Conservation (phyloP, 208 protist species). For the Acanthamoeba culbertsoni region DNA sequence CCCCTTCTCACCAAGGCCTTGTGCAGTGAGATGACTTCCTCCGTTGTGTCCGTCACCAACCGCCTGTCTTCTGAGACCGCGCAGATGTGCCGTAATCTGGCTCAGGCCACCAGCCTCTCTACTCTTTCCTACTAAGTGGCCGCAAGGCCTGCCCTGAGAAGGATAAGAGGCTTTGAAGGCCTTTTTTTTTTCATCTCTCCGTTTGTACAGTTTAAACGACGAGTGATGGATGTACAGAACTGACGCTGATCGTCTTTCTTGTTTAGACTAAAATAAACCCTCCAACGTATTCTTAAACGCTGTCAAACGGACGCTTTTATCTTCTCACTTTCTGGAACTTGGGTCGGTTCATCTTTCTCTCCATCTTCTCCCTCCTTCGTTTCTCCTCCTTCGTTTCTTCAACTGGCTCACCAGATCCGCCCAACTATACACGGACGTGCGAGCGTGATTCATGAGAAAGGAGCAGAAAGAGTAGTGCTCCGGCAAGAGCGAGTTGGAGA, state of each 20-base stretch:
- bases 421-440: background rate
- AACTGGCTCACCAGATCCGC: background rate
- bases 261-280: no score
- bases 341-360: constrained; percentile 20
- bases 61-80: background rate
- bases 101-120: background rate
- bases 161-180: no score
- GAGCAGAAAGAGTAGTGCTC: background rate
- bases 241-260: background rate
- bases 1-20: background rate
- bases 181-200: no score
- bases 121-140: background rate
- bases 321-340: background rate
- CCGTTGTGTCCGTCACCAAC: background rate
- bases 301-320: background rate
- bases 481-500: background rate
- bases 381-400: constrained; percentile 36
- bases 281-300: no score
- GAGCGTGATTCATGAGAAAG: background rate
- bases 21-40: background rate
- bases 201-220: no score
- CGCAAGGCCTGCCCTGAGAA: no score
- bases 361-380: constrained; percentile 37
- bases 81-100: constrained; percentile 7
- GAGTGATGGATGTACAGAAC: no score